Evolutionary conservation across 2,329 filamentous ascomycete species (phyloP).

Genomic region (Catunica adiposa): DNA sequence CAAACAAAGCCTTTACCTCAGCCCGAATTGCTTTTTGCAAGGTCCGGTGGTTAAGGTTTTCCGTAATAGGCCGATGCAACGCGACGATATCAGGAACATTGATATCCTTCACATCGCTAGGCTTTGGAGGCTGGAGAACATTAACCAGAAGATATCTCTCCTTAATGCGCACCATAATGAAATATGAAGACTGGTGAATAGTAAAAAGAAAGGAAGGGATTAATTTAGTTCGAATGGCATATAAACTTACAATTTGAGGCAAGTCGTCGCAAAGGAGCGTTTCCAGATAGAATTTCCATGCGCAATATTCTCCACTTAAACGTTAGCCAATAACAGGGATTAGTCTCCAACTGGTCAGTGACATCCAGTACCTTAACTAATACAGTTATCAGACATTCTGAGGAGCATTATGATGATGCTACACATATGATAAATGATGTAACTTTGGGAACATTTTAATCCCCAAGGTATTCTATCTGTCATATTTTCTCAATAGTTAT

Average conservation of each 20-base stretch:
- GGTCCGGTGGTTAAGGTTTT: conserved; percentile 47
- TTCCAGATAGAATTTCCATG: conserved; percentile 6
- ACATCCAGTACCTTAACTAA: background rate
- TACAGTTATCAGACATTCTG: background rate
- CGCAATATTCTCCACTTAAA: conserved; percentile 1
- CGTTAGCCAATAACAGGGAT: background rate
- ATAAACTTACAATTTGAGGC: background rate
- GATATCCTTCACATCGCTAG: conserved; percentile 20
- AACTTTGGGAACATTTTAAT: background rate
- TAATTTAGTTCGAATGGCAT: background rate
- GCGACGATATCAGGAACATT: conserved; percentile 45
- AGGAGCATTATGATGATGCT: background rate
- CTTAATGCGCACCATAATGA: conserved; percentile 76
- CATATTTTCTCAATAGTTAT: background rate
- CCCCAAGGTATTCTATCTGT: too few relatives aligned
- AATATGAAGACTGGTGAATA: background rate
- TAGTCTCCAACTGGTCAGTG: background rate
- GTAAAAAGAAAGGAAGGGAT: background rate
- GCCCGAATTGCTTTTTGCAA: conserved; percentile 55
- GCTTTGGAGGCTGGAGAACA: conserved; percentile 63
- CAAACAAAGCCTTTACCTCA: conserved; percentile 58
- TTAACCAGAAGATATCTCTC: conserved; percentile 91
- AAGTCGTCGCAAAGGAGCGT: background rate
- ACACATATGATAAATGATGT: background rate
- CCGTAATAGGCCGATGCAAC: conserved; percentile 64